Evolutionary conservation across 345 rosid genomes (phyloP).

Genomic region (Citrus australasica): DNA sequence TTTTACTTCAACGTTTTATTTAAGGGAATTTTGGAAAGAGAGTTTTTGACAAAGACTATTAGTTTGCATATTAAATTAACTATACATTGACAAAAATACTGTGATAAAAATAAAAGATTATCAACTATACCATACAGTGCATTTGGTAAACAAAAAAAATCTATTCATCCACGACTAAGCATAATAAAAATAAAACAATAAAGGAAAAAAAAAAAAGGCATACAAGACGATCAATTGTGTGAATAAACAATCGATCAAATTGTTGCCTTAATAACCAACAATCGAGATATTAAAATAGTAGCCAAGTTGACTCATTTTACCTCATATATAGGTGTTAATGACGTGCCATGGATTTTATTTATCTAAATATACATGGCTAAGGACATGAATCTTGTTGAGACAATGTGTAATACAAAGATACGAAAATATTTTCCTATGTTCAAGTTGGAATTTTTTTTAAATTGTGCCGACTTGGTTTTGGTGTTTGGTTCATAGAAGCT

Average conservation of each 20-base stretch:
- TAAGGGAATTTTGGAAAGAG: neutral
- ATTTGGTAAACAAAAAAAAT: neutral
- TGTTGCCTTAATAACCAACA: neutral
- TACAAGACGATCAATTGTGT: neutral
- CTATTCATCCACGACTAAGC: neutral
- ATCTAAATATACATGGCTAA: constrained; percentile 4
- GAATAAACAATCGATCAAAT: neutral
- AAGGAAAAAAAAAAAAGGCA: no score
- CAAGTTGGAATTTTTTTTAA: constrained; percentile 15
- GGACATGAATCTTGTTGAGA: constrained; percentile 15
- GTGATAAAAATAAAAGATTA: neutral
- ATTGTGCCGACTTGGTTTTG: constrained; percentile 4
- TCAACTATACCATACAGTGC: neutral
- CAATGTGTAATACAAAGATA: neutral
- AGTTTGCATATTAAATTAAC: no score
- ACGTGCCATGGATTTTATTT: neutral
- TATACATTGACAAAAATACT: neutral
- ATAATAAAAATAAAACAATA: neutral
- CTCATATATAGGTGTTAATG: neutral
- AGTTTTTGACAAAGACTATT: neutral
- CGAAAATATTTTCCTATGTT: neutral
- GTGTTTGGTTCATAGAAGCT: neutral
- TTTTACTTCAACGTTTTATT: no score
- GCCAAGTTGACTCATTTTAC: constrained; percentile 15
- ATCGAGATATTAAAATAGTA: constrained; percentile 1